Conservation (phyloP, 1,284 basidiomycete genomes). For the Cutaneotrichosporon spelunceum region DNA sequence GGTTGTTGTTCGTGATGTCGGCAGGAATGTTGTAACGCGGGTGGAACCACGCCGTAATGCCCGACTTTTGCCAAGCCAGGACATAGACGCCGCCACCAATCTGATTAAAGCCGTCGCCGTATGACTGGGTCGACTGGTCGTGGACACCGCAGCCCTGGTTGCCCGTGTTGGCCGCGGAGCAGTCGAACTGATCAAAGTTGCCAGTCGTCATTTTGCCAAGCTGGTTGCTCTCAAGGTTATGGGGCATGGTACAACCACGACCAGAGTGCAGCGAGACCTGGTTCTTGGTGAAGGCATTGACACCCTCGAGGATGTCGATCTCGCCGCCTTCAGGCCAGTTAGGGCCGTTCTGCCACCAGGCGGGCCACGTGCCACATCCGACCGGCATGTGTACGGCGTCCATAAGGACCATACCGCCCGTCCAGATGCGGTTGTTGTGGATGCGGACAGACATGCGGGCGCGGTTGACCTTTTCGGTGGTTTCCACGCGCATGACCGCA, state of each 20-base stretch:
- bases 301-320: conserved; percentile 58
- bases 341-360: conserved; percentile 53
- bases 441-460: conserved; percentile 73
- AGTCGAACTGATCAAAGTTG: conserved; percentile 46
- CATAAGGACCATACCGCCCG: conserved; percentile 66
- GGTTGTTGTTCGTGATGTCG: conserved; percentile 66
- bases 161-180: conserved; percentile 45
- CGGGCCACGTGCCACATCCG: conserved; percentile 74
- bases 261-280: conserved; percentile 53
- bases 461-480: conserved; percentile 62
- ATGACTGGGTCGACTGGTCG: conserved; percentile 37
- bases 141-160: conserved; percentile 53
- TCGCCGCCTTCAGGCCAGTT: conserved; percentile 58
- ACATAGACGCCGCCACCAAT: conserved; percentile 53
- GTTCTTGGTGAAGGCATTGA: conserved; percentile 51
- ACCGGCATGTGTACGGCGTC: conserved; percentile 86
- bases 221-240: conserved; percentile 55
- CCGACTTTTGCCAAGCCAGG: conserved; percentile 67
- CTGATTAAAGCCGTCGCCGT: conserved; percentile 51
- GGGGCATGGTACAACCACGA: conserved; percentile 55
- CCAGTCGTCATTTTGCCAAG: conserved; percentile 59
- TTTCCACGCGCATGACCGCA: conserved; percentile 80
- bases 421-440: conserved; percentile 61
- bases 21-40: conserved; percentile 65
- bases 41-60: conserved; percentile 79